Evolutionary conservation across 176 grass and related monocot genomes (phyloP).

Genomic region (Poa pratensis): DNA sequence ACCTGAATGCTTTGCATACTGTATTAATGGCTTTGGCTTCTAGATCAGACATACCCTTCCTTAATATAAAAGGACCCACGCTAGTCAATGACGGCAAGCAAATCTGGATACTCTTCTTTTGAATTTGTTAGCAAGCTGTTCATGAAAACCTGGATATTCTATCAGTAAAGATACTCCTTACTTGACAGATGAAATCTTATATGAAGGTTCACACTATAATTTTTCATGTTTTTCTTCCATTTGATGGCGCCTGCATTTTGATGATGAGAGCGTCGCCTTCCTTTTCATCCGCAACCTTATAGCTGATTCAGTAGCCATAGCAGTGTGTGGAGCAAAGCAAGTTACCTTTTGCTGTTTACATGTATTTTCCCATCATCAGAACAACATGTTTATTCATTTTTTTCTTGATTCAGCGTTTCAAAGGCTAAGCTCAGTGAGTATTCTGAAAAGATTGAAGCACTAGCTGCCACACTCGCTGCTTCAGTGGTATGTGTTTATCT

Average conservation of each 20-base stretch:
- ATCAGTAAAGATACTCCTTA: background rate
- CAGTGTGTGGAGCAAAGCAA: constrained; percentile 26
- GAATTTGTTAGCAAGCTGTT: constrained; percentile 20
- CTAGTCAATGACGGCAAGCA: background rate
- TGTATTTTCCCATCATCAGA: background rate
- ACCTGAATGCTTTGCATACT: background rate
- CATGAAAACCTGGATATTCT: constrained; percentile 8
- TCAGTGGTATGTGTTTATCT: constrained; percentile 39
- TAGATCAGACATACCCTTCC: background rate
- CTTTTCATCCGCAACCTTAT: constrained; percentile 26
- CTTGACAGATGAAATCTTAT: background rate
- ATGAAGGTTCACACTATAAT: background rate
- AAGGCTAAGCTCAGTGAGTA: constrained; percentile 94
- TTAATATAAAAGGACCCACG: background rate
- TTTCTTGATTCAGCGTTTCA: constrained; percentile 56
- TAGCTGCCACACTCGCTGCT: constrained; percentile 68
- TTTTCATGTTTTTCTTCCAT: background rate
- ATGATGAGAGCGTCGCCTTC: background rate
- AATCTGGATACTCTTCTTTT: constrained; percentile 25
- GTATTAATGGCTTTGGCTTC: background rate
- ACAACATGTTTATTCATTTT: constrained; percentile 24
- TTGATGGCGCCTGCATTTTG: constrained; percentile 27
- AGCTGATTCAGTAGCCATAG: background rate
- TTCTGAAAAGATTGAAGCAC: constrained; percentile 89
- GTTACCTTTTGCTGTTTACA: background rate